phyloP scores from a whole-genome alignment of 495 filamentous ascomycete genomes.

The Penicillium verhagenii region DNA sequence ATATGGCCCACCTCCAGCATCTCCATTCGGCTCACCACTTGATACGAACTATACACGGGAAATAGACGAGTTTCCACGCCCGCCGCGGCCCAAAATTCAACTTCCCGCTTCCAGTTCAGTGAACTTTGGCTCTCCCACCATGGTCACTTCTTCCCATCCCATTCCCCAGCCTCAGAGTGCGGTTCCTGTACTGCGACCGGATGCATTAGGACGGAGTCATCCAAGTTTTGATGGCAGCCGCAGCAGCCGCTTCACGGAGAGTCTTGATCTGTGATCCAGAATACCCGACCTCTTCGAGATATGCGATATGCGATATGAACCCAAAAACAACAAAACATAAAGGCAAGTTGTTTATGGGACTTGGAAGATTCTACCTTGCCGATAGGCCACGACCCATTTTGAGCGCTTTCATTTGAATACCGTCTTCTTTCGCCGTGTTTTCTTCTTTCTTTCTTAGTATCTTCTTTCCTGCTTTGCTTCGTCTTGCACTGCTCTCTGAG shows the following conservation, averaged over 20 bases:
- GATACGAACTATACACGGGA: conserved; percentile 39
- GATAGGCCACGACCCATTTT: conserved; percentile 1
- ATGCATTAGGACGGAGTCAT: conserved; percentile 54
- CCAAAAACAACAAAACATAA: neutral
- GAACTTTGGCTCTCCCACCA: conserved; percentile 27
- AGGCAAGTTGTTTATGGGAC: conserved; percentile 20
- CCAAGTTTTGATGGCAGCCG: conserved; percentile 55
- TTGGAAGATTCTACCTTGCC: conserved; percentile 2
- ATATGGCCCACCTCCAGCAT: conserved; percentile 34
- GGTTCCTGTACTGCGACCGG: conserved; percentile 30
- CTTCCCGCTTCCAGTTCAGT: conserved; percentile 48
- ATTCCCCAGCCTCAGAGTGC: conserved; percentile 27
- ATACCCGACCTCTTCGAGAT: conserved; percentile 4
- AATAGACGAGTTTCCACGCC: conserved; percentile 28
- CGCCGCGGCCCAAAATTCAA: conserved; percentile 49
- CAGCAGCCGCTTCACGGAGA: conserved; percentile 56
- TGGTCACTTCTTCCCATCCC: conserved; percentile 21
- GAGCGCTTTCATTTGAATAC: neutral
- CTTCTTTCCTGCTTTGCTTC: neutral
- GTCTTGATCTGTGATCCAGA: conserved; percentile 24
- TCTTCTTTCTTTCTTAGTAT: neutral
- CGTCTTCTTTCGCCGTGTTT: neutral
- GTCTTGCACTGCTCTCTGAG: neutral
- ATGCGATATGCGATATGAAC: conserved; percentile 27
- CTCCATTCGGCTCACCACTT: conserved; percentile 36